A percentile compares a stretch with the other conserved stretches of the same genome.
Conservation (phyloP, 148 eudicot genomes). For the Rhododendron ferrugineum region DNA sequence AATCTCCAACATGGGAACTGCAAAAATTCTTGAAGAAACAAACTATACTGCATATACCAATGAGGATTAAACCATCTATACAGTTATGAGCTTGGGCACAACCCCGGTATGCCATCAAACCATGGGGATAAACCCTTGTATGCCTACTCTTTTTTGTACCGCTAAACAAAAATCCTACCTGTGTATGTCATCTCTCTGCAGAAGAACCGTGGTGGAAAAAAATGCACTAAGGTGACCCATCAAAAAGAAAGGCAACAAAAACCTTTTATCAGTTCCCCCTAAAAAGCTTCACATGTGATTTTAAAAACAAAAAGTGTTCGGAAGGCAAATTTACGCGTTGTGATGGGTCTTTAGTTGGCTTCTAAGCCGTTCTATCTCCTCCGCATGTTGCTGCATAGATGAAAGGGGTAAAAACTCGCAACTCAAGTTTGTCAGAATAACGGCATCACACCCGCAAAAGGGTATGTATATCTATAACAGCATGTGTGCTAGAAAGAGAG, state of each 20-base stretch:
- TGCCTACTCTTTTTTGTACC: not conserved
- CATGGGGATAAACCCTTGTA: not conserved
- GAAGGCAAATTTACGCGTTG: not conserved
- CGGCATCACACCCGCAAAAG: not conserved
- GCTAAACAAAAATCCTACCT: not conserved
- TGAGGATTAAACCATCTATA: not conserved
- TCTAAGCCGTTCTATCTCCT: constrained; percentile 12
- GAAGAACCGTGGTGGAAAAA: not conserved
- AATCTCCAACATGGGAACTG: not conserved
- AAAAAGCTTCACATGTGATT: not conserved
- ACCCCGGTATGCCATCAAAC: not conserved
- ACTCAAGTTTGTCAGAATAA: not conserved
- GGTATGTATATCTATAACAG: not conserved
- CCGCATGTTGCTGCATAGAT: constrained; percentile 9
- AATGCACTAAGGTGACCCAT: not conserved
- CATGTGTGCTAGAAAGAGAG: not conserved
- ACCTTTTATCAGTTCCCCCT: not conserved
- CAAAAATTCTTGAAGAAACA: not conserved
- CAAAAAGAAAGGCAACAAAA: not conserved
- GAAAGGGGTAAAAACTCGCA: not conserved
- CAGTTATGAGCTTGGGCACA: not conserved
- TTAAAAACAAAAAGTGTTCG: not conserved
- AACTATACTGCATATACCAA: not conserved
- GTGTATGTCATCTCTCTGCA: not conserved
- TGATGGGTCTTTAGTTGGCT: constrained; percentile 8